phyloP scores from a whole-genome alignment of 495 filamentous ascomycete species.

The Parathielavia hyrcaniae region DNA sequence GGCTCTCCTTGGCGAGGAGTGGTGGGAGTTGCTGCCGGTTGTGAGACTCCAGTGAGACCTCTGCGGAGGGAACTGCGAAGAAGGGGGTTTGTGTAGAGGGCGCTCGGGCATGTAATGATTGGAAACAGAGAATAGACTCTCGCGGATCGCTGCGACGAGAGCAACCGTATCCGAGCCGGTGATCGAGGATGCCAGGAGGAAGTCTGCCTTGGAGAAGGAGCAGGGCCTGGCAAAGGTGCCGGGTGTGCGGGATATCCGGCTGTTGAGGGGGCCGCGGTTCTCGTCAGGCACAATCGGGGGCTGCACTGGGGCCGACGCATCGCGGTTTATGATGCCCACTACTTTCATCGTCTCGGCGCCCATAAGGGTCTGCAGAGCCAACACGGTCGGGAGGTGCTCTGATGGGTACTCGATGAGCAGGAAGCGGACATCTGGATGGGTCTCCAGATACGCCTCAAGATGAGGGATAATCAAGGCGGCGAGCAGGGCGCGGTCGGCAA shows the following conservation, averaged over 20 bases:
- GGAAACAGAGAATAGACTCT: slow-evolving; percentile 34
- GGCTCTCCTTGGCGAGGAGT: background rate
- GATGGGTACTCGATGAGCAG: slow-evolving; percentile 45
- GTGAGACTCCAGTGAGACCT: background rate
- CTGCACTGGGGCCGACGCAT: slow-evolving; percentile 14
- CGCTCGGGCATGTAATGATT: slow-evolving; percentile 35
- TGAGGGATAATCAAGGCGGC: slow-evolving; percentile 44
- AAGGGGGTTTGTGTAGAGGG: slow-evolving; percentile 1
- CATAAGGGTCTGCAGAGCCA: slow-evolving; percentile 40
- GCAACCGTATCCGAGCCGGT: slow-evolving; percentile 36
- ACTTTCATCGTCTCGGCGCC: slow-evolving; percentile 40
- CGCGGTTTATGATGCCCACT: slow-evolving; percentile 38
- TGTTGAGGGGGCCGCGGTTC: slow-evolving; percentile 12
- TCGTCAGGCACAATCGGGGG: slow-evolving; percentile 8
- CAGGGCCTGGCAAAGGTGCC: slow-evolving; percentile 16
- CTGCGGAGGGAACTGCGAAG: background rate
- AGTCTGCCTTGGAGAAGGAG: slow-evolving; percentile 39
- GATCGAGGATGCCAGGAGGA: slow-evolving; percentile 37
- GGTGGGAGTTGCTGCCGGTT: background rate
- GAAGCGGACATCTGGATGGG: slow-evolving; percentile 37
- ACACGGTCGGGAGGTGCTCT: slow-evolving; percentile 41
- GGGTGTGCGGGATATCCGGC: slow-evolving; percentile 5
- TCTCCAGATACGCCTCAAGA: slow-evolving; percentile 39
- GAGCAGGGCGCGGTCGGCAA: slow-evolving; percentile 38
- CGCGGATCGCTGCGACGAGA: slow-evolving; percentile 38